Evolutionary conservation across 257 asterid species (phyloP), one percentile per base, ranked within the genome.

Genomic region (Verbascum thapsus): DNA sequence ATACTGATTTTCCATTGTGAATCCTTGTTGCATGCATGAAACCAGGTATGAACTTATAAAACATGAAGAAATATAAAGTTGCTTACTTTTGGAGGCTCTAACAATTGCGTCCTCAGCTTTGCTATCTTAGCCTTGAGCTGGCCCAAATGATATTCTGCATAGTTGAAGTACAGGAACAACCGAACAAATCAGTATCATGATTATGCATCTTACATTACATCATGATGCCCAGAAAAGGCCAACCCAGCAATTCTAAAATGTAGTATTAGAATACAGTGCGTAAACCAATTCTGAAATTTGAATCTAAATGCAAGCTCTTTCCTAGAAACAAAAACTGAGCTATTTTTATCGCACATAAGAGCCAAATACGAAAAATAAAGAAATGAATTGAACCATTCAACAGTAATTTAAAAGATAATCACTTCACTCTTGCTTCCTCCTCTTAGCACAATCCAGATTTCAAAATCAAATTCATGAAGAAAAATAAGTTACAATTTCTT

Each of bases 121-220:
- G 99, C 99, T 76, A 94, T 82, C 87, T 94, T 94, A 63, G 99
- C 99, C 87, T 92, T 92, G 73, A 92, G 96, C 82, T 92, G 97
- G 59, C 99, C 99, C 96, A 92, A 78, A 78, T 92, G 99, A 82
- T 92, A 92, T 57, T 92, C 99, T 92, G 88, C 51, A 64, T 8
- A 64, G 66, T 30, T 37, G 61, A 53, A 59, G 61, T 58, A 52
- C 26, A 51, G 11, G 19, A 54, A 53, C 20, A 45, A 19, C 12
- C 69, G 19, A 54, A 53, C 20, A 45, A 19, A 15, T 72, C 64
- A 69, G 44, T 7, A 22, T 41, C 49, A 50, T 2, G 34, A 47
- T 26, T 26, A 26, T 39, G 50, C 45, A 42, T 22, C 11, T 10
- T 11, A 23, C 19, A 52, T 5, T 15, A 52, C 38, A 52, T 49